phyloP scores from a whole-genome alignment of 208 protist species.

The Trypanosoma platydactyli region DNA sequence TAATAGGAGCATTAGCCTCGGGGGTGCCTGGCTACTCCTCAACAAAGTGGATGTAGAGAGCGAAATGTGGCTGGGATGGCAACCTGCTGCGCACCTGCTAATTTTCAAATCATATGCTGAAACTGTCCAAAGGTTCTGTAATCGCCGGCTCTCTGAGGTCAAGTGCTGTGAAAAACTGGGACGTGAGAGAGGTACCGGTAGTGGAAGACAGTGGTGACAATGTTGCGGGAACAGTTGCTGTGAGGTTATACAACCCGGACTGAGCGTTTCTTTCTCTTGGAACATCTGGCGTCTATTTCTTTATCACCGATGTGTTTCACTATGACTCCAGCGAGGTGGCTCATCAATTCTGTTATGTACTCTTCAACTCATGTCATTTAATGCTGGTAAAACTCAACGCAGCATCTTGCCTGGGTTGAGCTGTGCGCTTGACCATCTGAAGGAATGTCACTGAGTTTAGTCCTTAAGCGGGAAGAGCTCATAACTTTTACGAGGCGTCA shows the following conservation, averaged over 20 bases:
- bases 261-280: slow-evolving; percentile 82
- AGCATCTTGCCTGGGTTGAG: slow-evolving; percentile 77
- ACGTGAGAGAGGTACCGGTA: slow-evolving; percentile 48
- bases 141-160: slow-evolving; percentile 49
- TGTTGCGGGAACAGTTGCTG: slow-evolving; percentile 67
- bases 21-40: slow-evolving; percentile 77
- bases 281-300: slow-evolving; percentile 85
- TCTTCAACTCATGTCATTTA: slow-evolving; percentile 70
- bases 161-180: slow-evolving; percentile 48
- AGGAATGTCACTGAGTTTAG: slow-evolving; percentile 58
- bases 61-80: slow-evolving; percentile 65
- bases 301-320: slow-evolving; percentile 74
- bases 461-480: slow-evolving; percentile 46
- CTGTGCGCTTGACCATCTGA: slow-evolving; percentile 63
- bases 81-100: slow-evolving; percentile 63
- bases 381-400: slow-evolving; percentile 86
- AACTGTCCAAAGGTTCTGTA: slow-evolving; percentile 66
- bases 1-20: slow-evolving; percentile 68
- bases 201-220: slow-evolving; percentile 79
- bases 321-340: slow-evolving; percentile 76
- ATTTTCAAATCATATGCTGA: slow-evolving; percentile 69
- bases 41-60: slow-evolving; percentile 75
- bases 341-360: slow-evolving; percentile 80
- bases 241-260: slow-evolving; percentile 60
- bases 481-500: slow-evolving; percentile 51